These are phyloP conservation scores for Ustilago nuda DNA, from an alignment of 1,284 basidiomycete species.

Conservation along the genomic window DNA sequence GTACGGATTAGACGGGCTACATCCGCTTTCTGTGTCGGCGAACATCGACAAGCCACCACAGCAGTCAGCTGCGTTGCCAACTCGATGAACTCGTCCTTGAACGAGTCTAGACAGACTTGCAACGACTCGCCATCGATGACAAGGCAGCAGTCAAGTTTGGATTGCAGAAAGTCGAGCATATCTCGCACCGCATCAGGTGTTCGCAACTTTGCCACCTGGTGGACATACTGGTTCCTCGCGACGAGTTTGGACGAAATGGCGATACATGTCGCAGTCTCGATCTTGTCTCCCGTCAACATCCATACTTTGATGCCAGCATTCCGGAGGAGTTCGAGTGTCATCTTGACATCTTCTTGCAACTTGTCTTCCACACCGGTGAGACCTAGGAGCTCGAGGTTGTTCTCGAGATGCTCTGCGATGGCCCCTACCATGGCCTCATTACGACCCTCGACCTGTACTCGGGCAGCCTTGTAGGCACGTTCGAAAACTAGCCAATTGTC, in stretches of 20 bases:
- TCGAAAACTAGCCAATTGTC: constrained; percentile 83
- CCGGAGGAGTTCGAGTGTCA: constrained; percentile 88
- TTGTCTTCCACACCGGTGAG: constrained; percentile 99
- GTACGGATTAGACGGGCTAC: constrained; percentile 90
- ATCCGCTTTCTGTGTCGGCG: constrained; percentile 98
- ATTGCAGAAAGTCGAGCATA: constrained; percentile 92
- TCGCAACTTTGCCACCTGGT: constrained; percentile 91
- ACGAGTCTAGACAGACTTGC: constrained; percentile 89
- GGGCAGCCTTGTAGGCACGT: constrained; percentile 80
- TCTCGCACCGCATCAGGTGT: constrained; percentile 84
- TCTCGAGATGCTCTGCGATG: constrained; percentile 82
- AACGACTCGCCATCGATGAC: constrained; percentile 99
- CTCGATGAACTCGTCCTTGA: constrained; percentile 93
- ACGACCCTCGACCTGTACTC: constrained; percentile 75
- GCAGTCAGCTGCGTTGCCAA: constrained; percentile 94
- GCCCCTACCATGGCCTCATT: constrained; percentile 83
- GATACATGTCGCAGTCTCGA: constrained; percentile 98
- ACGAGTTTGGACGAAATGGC: constrained; percentile 97
- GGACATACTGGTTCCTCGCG: constrained; percentile 95
- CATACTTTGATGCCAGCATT: constrained; percentile 99
- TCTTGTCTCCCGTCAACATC: constrained; percentile 99
- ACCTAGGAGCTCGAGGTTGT: constrained; percentile 89
- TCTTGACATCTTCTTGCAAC: constrained; percentile 94
- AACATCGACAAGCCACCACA: constrained; percentile 97
- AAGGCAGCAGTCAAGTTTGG: constrained; percentile 94